Conservation (phyloP, 2,329 filamentous ascomycete genomes). For the Ophioceras dolichostomum region DNA sequence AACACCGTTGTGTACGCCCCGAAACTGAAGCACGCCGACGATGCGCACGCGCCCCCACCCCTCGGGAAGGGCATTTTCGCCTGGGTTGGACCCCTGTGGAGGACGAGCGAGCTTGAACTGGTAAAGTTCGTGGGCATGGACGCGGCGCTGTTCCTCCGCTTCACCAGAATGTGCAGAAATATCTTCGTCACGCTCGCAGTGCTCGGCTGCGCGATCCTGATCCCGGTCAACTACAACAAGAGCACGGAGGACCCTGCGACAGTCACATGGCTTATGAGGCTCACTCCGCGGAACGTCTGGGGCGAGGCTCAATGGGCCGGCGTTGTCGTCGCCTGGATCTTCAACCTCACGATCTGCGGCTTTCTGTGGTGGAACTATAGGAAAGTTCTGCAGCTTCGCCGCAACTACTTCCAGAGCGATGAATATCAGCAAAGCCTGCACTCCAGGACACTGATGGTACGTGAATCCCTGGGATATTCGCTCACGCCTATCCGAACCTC, state of each 20-base stretch:
- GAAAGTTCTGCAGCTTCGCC: slow-evolving; percentile 56
- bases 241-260: slow-evolving; percentile 22
- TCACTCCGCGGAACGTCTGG: slow-evolving; percentile 47
- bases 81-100: slow-evolving; percentile 71
- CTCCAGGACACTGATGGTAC: slow-evolving; percentile 55
- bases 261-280: slow-evolving; percentile 36
- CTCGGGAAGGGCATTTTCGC: slow-evolving; percentile 79
- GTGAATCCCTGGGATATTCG: too few relatives aligned
- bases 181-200: slow-evolving; percentile 67
- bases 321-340: slow-evolving; percentile 47
- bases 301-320: slow-evolving; percentile 44
- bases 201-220: slow-evolving; percentile 62
- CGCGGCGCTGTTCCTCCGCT: slow-evolving; percentile 79
- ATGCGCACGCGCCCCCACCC: slow-evolving; percentile 76
- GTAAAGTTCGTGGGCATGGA: slow-evolving; percentile 82
- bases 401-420: slow-evolving; percentile 69
- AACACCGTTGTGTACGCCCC: slow-evolving; percentile 91
- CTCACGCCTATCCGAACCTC: too few relatives aligned
- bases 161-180: slow-evolving; percentile 83
- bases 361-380: slow-evolving; percentile 90
- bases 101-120: slow-evolving; percentile 64
- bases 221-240: slow-evolving; percentile 63
- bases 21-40: slow-evolving; percentile 83
- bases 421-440: slow-evolving; percentile 86
- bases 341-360: slow-evolving; percentile 62